Evolutionary conservation across 192 early-diverging fungal genomes (phyloP).

Genomic region (Coemansia sp.): DNA sequence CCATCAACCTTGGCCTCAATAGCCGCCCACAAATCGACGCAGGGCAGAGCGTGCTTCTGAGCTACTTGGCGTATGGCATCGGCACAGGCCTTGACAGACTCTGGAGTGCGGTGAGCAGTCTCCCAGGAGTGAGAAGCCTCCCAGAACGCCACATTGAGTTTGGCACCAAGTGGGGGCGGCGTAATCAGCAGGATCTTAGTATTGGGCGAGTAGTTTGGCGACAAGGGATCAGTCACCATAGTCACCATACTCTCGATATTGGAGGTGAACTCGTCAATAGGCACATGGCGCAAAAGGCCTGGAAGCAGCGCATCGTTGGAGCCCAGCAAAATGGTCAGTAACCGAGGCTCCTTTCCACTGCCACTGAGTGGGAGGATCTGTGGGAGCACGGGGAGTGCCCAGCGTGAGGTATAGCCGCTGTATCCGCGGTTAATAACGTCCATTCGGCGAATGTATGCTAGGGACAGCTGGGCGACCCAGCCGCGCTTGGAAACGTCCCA

Average conservation of each 20-base stretch:
- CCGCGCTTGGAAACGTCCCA: constrained; percentile 35
- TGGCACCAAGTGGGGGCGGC: constrained; percentile 29
- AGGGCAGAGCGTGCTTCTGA: constrained; percentile 4
- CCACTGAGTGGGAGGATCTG: constrained; percentile 1
- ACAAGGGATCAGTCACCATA: neutral
- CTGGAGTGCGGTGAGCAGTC: neutral
- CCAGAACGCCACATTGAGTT: neutral
- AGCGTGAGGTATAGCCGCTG: constrained; percentile 40
- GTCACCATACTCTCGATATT: constrained; percentile 18
- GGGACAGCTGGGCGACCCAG: constrained; percentile 40
- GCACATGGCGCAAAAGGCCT: constrained; percentile 23
- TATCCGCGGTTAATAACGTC: constrained; percentile 45
- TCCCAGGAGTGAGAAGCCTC: neutral
- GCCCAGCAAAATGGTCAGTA: constrained; percentile 29
- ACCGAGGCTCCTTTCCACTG: neutral
- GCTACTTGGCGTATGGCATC: constrained; percentile 15
- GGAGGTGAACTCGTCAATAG: constrained; percentile 24
- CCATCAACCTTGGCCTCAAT: constrained; percentile 7
- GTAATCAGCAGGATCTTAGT: constrained; percentile 34
- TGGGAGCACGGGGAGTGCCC: constrained; percentile 8
- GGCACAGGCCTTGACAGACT: constrained; percentile 11
- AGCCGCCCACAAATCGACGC: constrained; percentile 41
- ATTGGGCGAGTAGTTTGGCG: constrained; percentile 3
- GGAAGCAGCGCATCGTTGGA: constrained; percentile 40
- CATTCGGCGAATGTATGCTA: constrained; percentile 21